A percentile compares a stretch with the other conserved stretches of the same genome.
Conservation (phyloP, 2,329 filamentous ascomycete species). For the Clonostachys sp. region DNA sequence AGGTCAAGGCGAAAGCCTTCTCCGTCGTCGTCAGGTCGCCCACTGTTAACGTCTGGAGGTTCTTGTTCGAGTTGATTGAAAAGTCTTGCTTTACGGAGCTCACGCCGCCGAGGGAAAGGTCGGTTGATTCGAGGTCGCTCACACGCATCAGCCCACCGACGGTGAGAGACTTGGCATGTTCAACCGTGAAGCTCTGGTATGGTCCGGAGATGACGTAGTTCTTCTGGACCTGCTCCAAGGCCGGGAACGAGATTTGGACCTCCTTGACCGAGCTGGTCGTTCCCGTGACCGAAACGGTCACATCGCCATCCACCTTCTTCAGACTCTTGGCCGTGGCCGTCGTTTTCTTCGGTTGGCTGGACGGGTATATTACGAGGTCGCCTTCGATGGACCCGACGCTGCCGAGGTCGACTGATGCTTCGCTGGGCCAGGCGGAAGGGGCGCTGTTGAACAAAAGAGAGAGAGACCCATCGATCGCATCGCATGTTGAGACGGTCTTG, state of each 20-base stretch:
- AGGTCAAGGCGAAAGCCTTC: constrained; percentile 12
- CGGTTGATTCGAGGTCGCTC: constrained; percentile 10
- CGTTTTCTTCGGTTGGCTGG: constrained; percentile 11
- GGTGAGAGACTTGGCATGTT: constrained; percentile 9
- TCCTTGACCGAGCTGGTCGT: constrained; percentile 8
- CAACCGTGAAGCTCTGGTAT: constrained; percentile 10
- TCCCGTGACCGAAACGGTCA: constrained; percentile 15
- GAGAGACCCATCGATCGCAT: constrained; percentile 15
- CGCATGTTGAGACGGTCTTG: constrained; percentile 13
- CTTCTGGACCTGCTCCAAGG: constrained; percentile 10
- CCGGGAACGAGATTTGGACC: constrained; percentile 10
- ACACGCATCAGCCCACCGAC: constrained; percentile 14
- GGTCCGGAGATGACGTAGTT: constrained; percentile 14
- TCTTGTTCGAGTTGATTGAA: constrained; percentile 12
- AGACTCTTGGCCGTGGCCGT: constrained; percentile 10
- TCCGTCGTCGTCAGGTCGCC: constrained; percentile 10
- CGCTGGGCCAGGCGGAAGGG: constrained; percentile 13
- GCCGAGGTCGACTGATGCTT: constrained; percentile 15
- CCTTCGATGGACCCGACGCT: constrained; percentile 11
- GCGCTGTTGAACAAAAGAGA: constrained; percentile 15
- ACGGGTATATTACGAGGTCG: constrained; percentile 13
- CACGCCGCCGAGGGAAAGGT: constrained; percentile 12
- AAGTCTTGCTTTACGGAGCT: constrained; percentile 14
- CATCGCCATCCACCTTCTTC: constrained; percentile 10
- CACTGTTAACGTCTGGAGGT: constrained; percentile 10